These are phyloP conservation scores for Cladosporium halotolerans DNA, from an alignment of 2,329 filamentous ascomycete species.

Conservation along the genomic window DNA sequence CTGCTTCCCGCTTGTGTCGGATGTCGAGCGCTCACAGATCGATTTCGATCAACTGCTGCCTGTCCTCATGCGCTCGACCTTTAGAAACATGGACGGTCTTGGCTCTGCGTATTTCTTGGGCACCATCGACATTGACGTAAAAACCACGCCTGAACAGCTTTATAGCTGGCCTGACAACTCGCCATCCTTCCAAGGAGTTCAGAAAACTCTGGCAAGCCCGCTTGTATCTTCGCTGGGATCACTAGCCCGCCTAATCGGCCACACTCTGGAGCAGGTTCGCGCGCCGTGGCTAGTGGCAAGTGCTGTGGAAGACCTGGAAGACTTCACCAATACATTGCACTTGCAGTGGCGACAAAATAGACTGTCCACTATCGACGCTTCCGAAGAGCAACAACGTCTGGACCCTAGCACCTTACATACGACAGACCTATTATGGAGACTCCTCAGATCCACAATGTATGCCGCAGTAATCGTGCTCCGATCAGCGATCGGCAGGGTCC, in stretches of 20 bases:
- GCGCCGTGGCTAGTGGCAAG: constrained; percentile 45
- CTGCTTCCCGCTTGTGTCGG: constrained; percentile 65
- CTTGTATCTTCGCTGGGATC: constrained; percentile 62
- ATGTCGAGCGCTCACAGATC: constrained; percentile 51
- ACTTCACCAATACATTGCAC: constrained; percentile 60
- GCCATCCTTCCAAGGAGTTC: constrained; percentile 54
- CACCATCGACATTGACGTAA: constrained; percentile 61
- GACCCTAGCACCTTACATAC: constrained; percentile 58
- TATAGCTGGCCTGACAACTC: constrained; percentile 60
- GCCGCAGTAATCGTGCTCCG: constrained; percentile 68
- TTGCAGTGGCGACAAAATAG: constrained; percentile 70
- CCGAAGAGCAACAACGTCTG: constrained; percentile 58
- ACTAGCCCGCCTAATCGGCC: constrained; percentile 58
- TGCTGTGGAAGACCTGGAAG: constrained; percentile 59
- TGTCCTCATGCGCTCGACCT: constrained; percentile 59
- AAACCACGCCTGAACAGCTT: constrained; percentile 44
- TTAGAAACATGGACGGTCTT: constrained; percentile 66
- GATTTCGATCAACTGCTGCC: constrained; percentile 66
- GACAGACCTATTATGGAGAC: constrained; percentile 66
- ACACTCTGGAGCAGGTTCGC: constrained; percentile 53
- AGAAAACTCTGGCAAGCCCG: constrained; percentile 54
- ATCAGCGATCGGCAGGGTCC: constrained; percentile 60
- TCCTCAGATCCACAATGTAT: constrained; percentile 71
- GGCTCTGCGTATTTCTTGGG: constrained; percentile 69
- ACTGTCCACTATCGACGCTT: constrained; percentile 64